phyloP scores from a whole-genome alignment of 352 stramenopile genomes.

The Phytophthora sp. region DNA sequence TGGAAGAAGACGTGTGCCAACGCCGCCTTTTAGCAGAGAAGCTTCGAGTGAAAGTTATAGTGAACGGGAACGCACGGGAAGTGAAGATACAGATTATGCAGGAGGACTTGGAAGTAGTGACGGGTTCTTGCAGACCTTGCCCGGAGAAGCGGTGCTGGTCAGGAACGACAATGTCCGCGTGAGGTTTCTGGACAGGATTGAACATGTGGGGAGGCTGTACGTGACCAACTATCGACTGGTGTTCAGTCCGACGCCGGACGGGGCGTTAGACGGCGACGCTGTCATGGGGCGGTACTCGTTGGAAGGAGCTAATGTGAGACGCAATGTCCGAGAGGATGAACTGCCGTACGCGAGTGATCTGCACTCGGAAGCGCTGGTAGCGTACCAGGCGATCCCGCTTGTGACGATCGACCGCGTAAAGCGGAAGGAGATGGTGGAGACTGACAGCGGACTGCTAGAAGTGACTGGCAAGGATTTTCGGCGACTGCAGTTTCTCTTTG shows the following conservation, averaged over 20 bases:
- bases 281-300: conserved; percentile 15
- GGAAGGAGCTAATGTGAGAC: conserved; percentile 30
- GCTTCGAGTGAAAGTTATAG: conserved; percentile 15
- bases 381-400: conserved; percentile 78
- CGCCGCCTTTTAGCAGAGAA: conserved; percentile 6
- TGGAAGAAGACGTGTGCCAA: conserved; percentile 17
- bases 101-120: conserved; percentile 11
- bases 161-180: conserved; percentile 68
- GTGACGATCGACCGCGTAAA: conserved; percentile 78
- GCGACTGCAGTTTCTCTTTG: conserved; percentile 77
- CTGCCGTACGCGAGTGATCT: conserved; percentile 52
- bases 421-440: conserved; percentile 78
- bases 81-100: conserved; percentile 38
- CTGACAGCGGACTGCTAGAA: conserved; percentile 71
- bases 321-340: conserved; percentile 47
- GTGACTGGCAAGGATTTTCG: conserved; percentile 85
- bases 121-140: conserved; percentile 56
- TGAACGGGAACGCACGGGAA: conserved; percentile 23
- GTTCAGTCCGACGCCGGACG: conserved; percentile 54
- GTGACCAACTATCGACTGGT: conserved; percentile 86
- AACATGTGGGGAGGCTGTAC: conserved; percentile 68
- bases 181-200: conserved; percentile 52
- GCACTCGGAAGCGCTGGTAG: conserved; percentile 39
- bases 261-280: conserved; percentile 12
- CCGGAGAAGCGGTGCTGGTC: conserved; percentile 70